These are phyloP conservation scores for Alternaria longipes DNA, from an alignment of 2,329 filamentous ascomycete species.

Conservation along the genomic window DNA sequence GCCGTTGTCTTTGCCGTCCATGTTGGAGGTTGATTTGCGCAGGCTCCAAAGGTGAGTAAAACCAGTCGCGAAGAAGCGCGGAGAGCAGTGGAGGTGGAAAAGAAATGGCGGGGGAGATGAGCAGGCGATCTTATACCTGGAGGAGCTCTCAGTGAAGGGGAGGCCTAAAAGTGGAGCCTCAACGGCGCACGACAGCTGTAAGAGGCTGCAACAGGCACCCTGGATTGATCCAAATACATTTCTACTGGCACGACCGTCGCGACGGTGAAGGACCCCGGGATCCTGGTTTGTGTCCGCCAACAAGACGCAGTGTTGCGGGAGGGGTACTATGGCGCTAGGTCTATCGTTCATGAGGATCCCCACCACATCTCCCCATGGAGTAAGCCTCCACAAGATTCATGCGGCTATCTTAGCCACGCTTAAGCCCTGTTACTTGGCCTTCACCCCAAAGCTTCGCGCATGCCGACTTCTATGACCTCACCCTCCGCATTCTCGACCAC, in stretches of 20 bases:
- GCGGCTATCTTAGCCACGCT: conserved; percentile 16
- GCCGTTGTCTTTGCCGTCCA: conserved; percentile 15
- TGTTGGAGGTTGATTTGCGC: conserved; percentile 2
- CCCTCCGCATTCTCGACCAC: neutral
- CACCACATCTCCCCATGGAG: conserved; percentile 17
- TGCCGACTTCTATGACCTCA: conserved; percentile 19
- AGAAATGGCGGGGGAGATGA: conserved; percentile 8
- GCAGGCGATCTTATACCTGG: conserved; percentile 16
- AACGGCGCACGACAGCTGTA: conserved; percentile 14
- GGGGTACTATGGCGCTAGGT: conserved; percentile 14
- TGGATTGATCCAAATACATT: neutral
- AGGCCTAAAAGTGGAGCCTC: conserved; percentile 19
- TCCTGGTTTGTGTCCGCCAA: conserved; percentile 12
- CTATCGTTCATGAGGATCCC: conserved; percentile 14
- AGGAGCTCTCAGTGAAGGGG: conserved; percentile 12
- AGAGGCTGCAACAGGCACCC: conserved; percentile 3
- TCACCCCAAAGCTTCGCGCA: conserved; percentile 13
- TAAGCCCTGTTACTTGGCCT: conserved; percentile 7
- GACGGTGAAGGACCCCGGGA: conserved; percentile 5
- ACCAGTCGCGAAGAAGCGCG: neutral
- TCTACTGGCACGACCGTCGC: neutral
- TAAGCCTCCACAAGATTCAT: conserved; percentile 14
- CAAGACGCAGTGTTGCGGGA: conserved; percentile 8
- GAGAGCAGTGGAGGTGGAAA: conserved; percentile 3
- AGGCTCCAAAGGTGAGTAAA: neutral